These are phyloP conservation scores for Apiospora pterosperma DNA, from an alignment of 2,329 filamentous ascomycete genomes.

Conservation along the genomic window DNA sequence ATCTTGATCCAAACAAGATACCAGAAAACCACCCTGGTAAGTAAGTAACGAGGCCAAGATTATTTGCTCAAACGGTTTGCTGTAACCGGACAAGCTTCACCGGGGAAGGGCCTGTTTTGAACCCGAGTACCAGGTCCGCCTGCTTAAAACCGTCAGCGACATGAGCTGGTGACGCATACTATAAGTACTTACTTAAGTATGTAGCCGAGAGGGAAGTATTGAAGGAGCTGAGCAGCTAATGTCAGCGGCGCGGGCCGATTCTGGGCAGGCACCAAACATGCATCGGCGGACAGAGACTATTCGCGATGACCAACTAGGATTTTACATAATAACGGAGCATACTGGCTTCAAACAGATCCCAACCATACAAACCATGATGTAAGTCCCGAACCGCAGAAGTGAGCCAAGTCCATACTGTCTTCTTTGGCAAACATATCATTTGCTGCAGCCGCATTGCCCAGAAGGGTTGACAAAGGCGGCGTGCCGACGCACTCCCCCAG, in stretches of 20 bases:
- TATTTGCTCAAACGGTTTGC: not conserved
- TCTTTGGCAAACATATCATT: not conserved
- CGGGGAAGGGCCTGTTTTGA: not conserved
- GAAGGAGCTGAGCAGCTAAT: not conserved
- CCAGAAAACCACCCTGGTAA: too few species aligned
- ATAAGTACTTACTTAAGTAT: too few species aligned
- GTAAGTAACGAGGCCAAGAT: too few species aligned
- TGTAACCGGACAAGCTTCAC: not conserved
- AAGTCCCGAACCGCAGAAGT: not conserved
- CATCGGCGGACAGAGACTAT: not conserved
- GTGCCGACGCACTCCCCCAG: too few species aligned
- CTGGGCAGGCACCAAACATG: not conserved
- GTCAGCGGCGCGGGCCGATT: not conserved
- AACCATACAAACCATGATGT: not conserved
- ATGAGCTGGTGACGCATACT: not conserved
- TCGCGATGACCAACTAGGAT: not conserved
- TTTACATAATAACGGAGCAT: not conserved
- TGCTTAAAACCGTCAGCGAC: not conserved
- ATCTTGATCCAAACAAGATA: too few species aligned
- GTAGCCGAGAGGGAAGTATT: not conserved
- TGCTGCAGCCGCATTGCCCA: not conserved
- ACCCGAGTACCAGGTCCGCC: not conserved
- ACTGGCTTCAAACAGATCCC: not conserved
- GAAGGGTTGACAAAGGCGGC: not conserved
- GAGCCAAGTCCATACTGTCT: not conserved